Evolutionary conservation across 2,329 filamentous ascomycete species (phyloP), one percentile per base, ranked within the genome.

Genomic region (Dryadomyces quercus-mongolicae): DNA sequence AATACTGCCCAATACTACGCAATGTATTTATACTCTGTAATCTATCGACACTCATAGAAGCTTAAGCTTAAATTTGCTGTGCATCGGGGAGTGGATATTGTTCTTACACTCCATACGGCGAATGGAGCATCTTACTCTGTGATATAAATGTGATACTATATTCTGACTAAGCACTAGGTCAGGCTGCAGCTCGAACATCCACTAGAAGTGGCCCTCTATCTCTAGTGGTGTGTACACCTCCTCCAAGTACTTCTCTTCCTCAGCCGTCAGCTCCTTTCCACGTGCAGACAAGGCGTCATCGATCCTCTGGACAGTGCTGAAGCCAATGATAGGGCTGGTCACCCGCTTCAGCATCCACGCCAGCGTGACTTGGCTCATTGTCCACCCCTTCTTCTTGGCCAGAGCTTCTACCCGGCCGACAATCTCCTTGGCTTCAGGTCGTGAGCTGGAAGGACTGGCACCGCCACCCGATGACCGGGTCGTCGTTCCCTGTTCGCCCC

Each of bases 161-260:
- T 31, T 31, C 4, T 31, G 25, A 31, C 25, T 31, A 31, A 31
- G 25, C 25, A n/a, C n/a, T n/a, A n/a, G n/a, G n/a, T n/a, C n/a
- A n/a, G n/a, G n/a, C n/a, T n/a, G n/a, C n/a, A n/a, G n/a, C n/a
- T n/a, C n/a, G n/a, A n/a, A n/a, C n/a, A n/a, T n/a, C n/a, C n/a
- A n/a, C 38, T 42, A 52, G 4, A 34, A 52, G n/a, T 56, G 55
- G 1, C 55, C 55, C 18, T 47, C 44, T 10, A 56, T 52, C 10
- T 45, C 36, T n/a, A 54, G 25, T 7, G 77, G 75, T 59, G 75
- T 58, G 64, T 84, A 85, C 16, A 75, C 69, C 63, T 81, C 80
- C 65, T 85, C 81, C 6, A 85, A 65, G 60, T 79, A 82, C 54
- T 73, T 71, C 58, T 78, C 72, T 61, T 85, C 82, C 56, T 84